Evolutionary conservation across 768 basidiomycete species (phyloP).

Genomic region (Udeniomyces megalosporus): DNA sequence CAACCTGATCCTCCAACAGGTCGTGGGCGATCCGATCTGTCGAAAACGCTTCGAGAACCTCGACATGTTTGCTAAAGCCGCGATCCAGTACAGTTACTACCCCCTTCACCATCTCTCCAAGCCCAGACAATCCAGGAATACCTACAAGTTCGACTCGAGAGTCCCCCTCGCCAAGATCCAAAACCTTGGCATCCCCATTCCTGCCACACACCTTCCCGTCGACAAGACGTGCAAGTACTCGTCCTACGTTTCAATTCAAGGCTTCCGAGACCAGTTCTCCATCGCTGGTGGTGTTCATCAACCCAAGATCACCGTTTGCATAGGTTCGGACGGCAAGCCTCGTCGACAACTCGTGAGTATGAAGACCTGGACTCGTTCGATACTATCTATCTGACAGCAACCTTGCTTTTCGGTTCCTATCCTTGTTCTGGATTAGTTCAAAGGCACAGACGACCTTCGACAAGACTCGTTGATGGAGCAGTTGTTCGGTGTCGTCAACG

Average conservation of each 20-base stretch:
- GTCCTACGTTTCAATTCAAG: conserved; percentile 49
- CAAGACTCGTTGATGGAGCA: conserved; percentile 99
- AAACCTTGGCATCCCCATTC: conserved; percentile 57
- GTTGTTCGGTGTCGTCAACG: conserved; percentile 78
- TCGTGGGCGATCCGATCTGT: background rate
- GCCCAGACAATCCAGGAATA: background rate
- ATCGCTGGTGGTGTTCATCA: conserved; percentile 62
- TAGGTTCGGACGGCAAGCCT: conserved; percentile 45
- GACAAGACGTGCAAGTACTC: conserved; percentile 56
- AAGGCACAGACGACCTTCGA: conserved; percentile 75
- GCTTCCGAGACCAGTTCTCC: conserved; percentile 44
- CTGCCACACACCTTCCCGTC: conserved; percentile 54
- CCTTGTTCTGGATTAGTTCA: conserved; percentile 38
- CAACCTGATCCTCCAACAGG: conserved; percentile 13
- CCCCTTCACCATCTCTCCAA: background rate
- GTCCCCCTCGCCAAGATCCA: conserved; percentile 35
- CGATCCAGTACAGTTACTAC: conserved; percentile 19
- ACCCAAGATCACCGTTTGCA: conserved; percentile 63
- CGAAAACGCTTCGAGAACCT: conserved; percentile 12
- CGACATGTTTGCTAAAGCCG: conserved; percentile 18
- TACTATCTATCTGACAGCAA: background rate
- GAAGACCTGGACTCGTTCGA: background rate
- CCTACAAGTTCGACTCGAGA: background rate
- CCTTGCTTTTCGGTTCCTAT: background rate
- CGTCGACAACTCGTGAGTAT: conserved; percentile 65